Evolutionary conservation across 2,329 filamentous ascomycete genomes (phyloP), one percentile per base, ranked within the genome.

Genomic region (Cladosporium sp.): DNA sequence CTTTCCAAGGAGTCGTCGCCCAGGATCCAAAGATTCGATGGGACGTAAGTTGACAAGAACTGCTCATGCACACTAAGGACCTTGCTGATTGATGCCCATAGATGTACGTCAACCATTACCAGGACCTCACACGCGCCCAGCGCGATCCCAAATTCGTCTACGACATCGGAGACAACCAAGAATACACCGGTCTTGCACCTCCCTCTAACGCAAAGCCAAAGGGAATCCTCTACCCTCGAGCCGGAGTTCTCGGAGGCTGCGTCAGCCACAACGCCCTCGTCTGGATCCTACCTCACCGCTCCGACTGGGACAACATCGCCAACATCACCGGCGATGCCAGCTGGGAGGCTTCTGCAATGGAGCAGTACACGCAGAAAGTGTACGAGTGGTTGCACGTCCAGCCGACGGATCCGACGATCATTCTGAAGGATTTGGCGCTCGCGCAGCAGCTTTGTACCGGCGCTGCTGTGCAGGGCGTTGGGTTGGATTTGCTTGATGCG

Each of bases 51-150:
- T 14, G 2, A 2, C 3, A 14, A 19, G 19, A 1, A 3, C 4
- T 3, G 15, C 7, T 43, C 22, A 6, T 3, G 5, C 28, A 15
- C 28, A 19, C 19, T 12, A 56, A 61, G 37, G 59, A 54, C n/a
- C 50, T 51, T 14, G 54, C 60, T 12, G 59, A 59, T 5, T 56
- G 58, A 40, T 56, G 59, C 30, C 17, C 40, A 12, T 37, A 59
- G 55, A 87, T 83, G 71, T 88, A 82, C 63, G 82, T 86, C n/a
- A 78, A 78, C 45, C 84, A 87, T 68, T 87, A 86, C 66, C 74
- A 76, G 7, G 78, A 86, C 61, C 72, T 82, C 42, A 69, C 71
- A 17, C 76, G 80, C 37, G 80, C 84, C 61, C 75, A 78, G 17
- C 74, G 76, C 54, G 83, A 88, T 67, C 80, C 73, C 63, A 87